A percentile compares a stretch with the other conserved stretches of the same genome.
These are phyloP conservation scores for Arthroderma uncinatum DNA, from an alignment of 2,329 filamentous ascomycete species.

Conservation along the genomic window DNA sequence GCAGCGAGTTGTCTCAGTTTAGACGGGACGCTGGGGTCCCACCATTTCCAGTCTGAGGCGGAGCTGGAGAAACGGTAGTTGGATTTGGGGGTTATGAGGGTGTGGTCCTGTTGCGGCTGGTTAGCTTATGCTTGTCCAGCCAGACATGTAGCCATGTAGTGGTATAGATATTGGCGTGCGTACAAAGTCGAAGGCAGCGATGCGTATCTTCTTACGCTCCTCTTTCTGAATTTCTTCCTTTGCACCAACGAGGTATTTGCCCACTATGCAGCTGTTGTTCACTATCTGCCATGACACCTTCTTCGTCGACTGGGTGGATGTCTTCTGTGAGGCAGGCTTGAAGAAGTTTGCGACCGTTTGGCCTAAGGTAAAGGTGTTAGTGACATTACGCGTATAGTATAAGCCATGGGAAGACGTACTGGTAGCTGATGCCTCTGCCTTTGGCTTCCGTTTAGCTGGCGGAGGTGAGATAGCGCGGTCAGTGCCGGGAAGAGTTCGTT, in stretches of 20 bases:
- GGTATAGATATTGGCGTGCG: constrained; percentile 9
- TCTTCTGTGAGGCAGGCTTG: constrained; percentile 73
- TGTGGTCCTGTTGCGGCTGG: constrained; percentile 56
- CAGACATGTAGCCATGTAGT: not conserved
- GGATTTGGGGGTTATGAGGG: constrained; percentile 67
- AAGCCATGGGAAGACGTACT: constrained; percentile 28
- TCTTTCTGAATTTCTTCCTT: constrained; percentile 8
- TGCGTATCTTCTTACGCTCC: constrained; percentile 18
- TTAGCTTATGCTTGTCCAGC: not conserved
- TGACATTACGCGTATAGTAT: not conserved
- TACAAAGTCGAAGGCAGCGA: constrained; percentile 40
- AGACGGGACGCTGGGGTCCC: constrained; percentile 59
- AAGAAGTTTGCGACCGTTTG: constrained; percentile 71
- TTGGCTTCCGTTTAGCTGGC: constrained; percentile 38
- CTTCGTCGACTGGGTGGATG: constrained; percentile 49
- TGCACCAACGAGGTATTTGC: constrained; percentile 45
- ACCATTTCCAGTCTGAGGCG: constrained; percentile 87
- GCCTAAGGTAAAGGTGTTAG: not conserved
- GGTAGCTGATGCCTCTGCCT: constrained; percentile 43
- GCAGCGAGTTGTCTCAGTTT: constrained; percentile 57
- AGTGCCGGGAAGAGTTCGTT: not conserved
- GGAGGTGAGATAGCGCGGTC: constrained; percentile 44
- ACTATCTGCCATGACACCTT: constrained; percentile 57
- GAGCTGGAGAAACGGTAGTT: constrained; percentile 66
- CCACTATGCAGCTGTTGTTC: constrained; percentile 63